Evolutionary conservation across 129 eudicot genomes (phyloP).

Genomic region (Tanacetum coccineum): DNA sequence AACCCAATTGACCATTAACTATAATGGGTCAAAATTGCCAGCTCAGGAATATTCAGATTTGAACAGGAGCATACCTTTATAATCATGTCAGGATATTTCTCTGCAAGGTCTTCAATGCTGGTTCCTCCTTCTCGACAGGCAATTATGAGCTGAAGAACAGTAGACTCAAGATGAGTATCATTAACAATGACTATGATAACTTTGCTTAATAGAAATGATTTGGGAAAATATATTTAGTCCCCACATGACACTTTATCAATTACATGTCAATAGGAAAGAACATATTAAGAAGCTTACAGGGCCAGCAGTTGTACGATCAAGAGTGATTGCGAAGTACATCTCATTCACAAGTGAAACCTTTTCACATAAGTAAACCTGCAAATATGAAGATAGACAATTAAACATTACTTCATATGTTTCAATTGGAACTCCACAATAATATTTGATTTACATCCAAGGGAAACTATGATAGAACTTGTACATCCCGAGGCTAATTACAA

Average conservation of each 20-base stretch:
- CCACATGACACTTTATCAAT: background rate
- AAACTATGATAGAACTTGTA: background rate
- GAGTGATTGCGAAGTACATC: slow-evolving; percentile 97
- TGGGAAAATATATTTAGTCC: background rate
- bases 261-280: background rate
- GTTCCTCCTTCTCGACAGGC: slow-evolving; percentile 96
- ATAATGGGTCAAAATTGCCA: background rate
- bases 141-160: slow-evolving; percentile 66
- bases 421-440: slow-evolving; percentile 1
- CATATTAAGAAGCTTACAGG: slow-evolving; percentile 56
- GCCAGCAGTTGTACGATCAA: slow-evolving; percentile 93
- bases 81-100: slow-evolving; percentile 89
- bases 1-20: too few species aligned
- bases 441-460: background rate
- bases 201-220: background rate
- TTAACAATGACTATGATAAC: background rate
- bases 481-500: background rate
- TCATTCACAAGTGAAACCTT: slow-evolving; percentile 88
- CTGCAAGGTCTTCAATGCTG: slow-evolving; percentile 99
- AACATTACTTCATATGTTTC: slow-evolving; percentile 4
- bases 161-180: slow-evolving; percentile 12
- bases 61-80: slow-evolving; percentile 53
- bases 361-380: slow-evolving; percentile 90
- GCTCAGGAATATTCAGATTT: background rate
- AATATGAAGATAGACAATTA: background rate